These are phyloP conservation scores for Skeletonema menzelii DNA, from an alignment of 108 stramenopile species.

Conservation along the genomic window DNA sequence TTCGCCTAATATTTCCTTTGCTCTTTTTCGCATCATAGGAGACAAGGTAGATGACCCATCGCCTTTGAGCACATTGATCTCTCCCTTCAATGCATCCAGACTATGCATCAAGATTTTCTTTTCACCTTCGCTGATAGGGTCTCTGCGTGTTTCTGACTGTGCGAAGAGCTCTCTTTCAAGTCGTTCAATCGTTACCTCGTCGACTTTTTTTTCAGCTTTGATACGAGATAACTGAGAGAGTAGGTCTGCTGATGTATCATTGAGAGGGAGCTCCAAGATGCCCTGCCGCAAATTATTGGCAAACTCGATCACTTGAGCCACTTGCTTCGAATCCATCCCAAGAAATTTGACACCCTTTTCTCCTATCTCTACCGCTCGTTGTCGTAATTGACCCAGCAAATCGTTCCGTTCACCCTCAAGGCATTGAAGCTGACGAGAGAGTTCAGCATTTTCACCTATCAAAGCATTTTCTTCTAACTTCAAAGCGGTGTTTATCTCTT, in stretches of 20 bases:
- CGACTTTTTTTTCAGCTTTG: constrained; percentile 45
- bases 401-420: constrained; percentile 66
- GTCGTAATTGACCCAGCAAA: constrained; percentile 58
- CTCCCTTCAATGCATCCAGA: not conserved
- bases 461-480: constrained; percentile 29
- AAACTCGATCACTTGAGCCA: constrained; percentile 56
- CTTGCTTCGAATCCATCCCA: constrained; percentile 45
- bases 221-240: constrained; percentile 35
- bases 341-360: constrained; percentile 57
- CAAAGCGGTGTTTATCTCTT: constrained; percentile 47
- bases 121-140: not conserved
- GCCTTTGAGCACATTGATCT: constrained; percentile 11
- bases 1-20: constrained; percentile 15
- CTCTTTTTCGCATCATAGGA: constrained; percentile 12
- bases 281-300: constrained; percentile 56
- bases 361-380: constrained; percentile 58
- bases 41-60: constrained; percentile 5
- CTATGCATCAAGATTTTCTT: not conserved
- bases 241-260: constrained; percentile 52
- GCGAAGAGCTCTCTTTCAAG: constrained; percentile 50
- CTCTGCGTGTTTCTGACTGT: constrained; percentile 2
- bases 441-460: constrained; percentile 46
- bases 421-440: constrained; percentile 59
- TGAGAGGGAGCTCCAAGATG: constrained; percentile 46
- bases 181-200: constrained; percentile 49